Percentiles rank a stretch among this genome's conserved stretches.
phyloP scores from a whole-genome alignment of 2,329 filamentous ascomycete genomes.

The Hawksworthiomyces lignivorus region DNA sequence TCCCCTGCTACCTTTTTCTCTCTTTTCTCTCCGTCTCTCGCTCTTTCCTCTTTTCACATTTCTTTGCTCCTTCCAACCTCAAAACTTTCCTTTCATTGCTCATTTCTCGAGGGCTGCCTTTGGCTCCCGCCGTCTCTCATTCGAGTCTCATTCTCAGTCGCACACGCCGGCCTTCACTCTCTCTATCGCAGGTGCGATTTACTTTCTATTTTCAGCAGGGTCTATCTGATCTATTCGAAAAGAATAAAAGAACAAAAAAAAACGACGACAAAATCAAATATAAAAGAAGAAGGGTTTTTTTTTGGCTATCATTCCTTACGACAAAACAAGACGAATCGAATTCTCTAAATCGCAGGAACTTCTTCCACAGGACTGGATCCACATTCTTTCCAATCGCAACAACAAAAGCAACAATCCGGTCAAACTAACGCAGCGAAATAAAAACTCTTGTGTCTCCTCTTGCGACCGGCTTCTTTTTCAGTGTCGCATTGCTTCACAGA shows the following conservation, averaged over 20 bases:
- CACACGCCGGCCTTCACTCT: slow-evolving; percentile 5
- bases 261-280: neutral
- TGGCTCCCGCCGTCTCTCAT: slow-evolving; percentile 2
- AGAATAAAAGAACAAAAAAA: neutral
- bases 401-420: neutral
- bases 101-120: slow-evolving; percentile 1
- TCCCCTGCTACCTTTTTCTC: neutral
- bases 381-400: neutral
- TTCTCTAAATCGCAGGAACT: slow-evolving; percentile 3
- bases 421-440: no score
- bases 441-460: neutral
- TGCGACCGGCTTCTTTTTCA: neutral
- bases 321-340: neutral
- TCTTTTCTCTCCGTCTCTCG: neutral
- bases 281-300: no score
- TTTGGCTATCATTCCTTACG: slow-evolving; percentile 2
- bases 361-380: slow-evolving; percentile 6
- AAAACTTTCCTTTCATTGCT: slow-evolving; percentile 1
- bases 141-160: slow-evolving; percentile 4
- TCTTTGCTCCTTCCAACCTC: neutral
- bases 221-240: neutral
- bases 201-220: slow-evolving; percentile 3
- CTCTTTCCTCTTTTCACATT: neutral
- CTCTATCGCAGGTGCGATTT: slow-evolving; percentile 11
- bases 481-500: slow-evolving; percentile 3